These are phyloP conservation scores for Boehmeria nivea DNA, from an alignment of 306 rosid species.

Conservation along the genomic window DNA sequence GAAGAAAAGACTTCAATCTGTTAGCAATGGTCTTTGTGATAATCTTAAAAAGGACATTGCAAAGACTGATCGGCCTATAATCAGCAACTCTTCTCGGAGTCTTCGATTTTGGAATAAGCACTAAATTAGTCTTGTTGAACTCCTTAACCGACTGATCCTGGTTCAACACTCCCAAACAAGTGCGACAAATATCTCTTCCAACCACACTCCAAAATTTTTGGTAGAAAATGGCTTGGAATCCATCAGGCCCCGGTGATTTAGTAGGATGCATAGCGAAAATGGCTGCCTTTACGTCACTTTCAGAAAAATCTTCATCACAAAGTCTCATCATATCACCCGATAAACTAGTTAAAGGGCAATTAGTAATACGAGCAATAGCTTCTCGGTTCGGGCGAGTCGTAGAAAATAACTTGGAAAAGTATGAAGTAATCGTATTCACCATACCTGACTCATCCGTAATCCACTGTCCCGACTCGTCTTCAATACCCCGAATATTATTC, in stretches of 20 bases:
- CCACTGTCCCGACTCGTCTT: neutral
- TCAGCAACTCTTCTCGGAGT: neutral
- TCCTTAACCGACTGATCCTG: neutral
- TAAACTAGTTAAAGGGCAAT: too few relatives aligned
- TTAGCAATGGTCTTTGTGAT: neutral
- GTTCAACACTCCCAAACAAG: neutral
- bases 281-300: too few relatives aligned
- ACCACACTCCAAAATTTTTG: neutral
- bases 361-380: too few relatives aligned
- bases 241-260: neutral
- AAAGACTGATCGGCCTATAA: neutral
- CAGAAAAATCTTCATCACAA: too few relatives aligned
- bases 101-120: neutral
- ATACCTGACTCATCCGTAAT: neutral
- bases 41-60: neutral
- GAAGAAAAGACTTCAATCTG: neutral
- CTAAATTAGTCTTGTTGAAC: neutral
- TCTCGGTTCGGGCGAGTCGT: too few relatives aligned
- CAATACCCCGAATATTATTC: neutral
- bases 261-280: too few relatives aligned
- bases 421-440: too few relatives aligned
- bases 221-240: neutral
- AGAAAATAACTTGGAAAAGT: too few relatives aligned
- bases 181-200: neutral
- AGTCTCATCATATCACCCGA: neutral